Conservation (phyloP, 768 basidiomycete species). For the Cubamyces lactineus region DNA sequence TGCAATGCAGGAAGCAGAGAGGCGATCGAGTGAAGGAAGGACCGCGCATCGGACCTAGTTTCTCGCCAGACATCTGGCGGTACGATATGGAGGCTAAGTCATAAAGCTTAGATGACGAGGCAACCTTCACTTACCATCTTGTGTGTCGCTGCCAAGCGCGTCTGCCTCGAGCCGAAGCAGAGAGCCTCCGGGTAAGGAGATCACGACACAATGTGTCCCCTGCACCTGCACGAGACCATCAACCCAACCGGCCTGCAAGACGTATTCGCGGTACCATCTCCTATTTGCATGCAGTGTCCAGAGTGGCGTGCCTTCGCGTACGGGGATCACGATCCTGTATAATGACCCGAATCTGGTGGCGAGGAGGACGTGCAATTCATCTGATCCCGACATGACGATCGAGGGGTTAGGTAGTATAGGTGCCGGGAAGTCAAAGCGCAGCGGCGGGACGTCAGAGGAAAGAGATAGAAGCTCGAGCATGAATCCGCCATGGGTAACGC, state of each 20-base stretch:
- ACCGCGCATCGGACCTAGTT: conserved; percentile 57
- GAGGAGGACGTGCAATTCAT: conserved; percentile 70
- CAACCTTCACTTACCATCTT: conserved; percentile 55
- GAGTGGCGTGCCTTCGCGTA: conserved; percentile 52
- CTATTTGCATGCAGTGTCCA: conserved; percentile 59
- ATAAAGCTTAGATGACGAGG: conserved; percentile 13
- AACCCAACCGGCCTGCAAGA: conserved; percentile 53
- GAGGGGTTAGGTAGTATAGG: conserved; percentile 66
- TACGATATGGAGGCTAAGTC: background rate
- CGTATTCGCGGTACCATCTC: conserved; percentile 70
- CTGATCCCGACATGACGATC: conserved; percentile 51
- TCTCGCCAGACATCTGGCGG: conserved; percentile 72
- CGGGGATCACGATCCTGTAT: conserved; percentile 70
- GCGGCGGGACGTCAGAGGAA: conserved; percentile 61
- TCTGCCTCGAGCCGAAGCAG: conserved; percentile 74
- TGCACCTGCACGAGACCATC: conserved; percentile 59
- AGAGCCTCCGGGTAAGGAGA: conserved; percentile 62
- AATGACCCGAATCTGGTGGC: conserved; percentile 71
- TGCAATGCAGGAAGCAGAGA: conserved; percentile 63
- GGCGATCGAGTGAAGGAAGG: conserved; percentile 68
- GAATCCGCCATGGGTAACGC: conserved; percentile 73
- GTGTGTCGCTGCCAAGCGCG: conserved; percentile 52
- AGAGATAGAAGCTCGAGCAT: conserved; percentile 81
- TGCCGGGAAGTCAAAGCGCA: conserved; percentile 81
- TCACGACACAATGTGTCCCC: conserved; percentile 65